These are phyloP conservation scores for Hygrocybe punicea DNA, from an alignment of 768 basidiomycete species.

Conservation along the genomic window DNA sequence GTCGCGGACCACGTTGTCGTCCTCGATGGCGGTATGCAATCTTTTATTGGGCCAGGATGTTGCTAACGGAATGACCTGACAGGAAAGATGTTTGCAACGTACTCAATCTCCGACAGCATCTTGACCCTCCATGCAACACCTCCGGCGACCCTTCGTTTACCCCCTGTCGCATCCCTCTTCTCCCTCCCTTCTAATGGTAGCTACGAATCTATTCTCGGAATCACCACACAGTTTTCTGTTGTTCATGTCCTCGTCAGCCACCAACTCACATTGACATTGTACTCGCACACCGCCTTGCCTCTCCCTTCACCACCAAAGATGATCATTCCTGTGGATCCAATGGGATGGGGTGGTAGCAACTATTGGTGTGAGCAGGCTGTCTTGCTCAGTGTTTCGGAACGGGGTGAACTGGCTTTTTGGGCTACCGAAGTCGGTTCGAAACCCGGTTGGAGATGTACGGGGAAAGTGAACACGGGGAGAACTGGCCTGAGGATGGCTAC, in stretches of 20 bases:
- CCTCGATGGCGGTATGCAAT: conserved; percentile 54
- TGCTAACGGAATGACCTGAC: conserved; percentile 13
- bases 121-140: conserved; percentile 56
- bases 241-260: conserved; percentile 50
- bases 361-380: conserved; percentile 61
- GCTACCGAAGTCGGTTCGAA: conserved; percentile 46
- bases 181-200: conserved; percentile 54
- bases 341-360: conserved; percentile 66
- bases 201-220: conserved; percentile 60
- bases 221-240: conserved; percentile 59
- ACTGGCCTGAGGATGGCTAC: conserved; percentile 64
- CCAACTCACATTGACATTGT: conserved; percentile 41
- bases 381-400: conserved; percentile 70
- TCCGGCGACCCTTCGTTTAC: conserved; percentile 42
- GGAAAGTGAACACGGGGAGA: conserved; percentile 69
- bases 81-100: conserved; percentile 59
- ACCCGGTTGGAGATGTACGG: conserved; percentile 61
- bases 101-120: conserved; percentile 43
- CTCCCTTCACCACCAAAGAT: conserved; percentile 46
- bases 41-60: background rate
- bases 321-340: conserved; percentile 81
- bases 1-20: conserved; percentile 67
- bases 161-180: conserved; percentile 58
- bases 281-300: conserved; percentile 53
- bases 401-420: conserved; percentile 89